phyloP scores from a whole-genome alignment of 2,329 filamentous ascomycete genomes.

The Monilinia aucupariae region DNA sequence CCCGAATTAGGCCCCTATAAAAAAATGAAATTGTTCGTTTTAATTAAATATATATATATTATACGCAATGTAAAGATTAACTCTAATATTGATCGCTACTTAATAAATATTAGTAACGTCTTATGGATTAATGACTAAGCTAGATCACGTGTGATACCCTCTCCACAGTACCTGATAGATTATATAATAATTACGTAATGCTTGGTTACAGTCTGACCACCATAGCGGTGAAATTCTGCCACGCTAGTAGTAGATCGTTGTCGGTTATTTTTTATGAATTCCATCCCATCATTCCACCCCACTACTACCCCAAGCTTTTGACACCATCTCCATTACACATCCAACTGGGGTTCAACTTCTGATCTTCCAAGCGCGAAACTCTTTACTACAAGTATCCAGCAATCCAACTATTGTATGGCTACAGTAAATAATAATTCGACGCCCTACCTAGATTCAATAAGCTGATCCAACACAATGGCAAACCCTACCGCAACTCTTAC shows the following conservation, averaged over 20 bases:
- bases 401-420: slow-evolving; percentile 1
- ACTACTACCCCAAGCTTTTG: slow-evolving; percentile 15
- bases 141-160: too few relatives aligned
- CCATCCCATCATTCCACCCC: slow-evolving; percentile 4
- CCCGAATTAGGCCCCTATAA: too few relatives aligned
- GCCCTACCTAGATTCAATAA: neutral
- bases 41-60: too few relatives aligned
- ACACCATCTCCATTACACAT: slow-evolving; percentile 14
- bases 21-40: too few relatives aligned
- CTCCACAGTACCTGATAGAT: too few relatives aligned
- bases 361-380: neutral
- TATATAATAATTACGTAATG: too few relatives aligned
- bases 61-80: too few relatives aligned
- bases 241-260: neutral
- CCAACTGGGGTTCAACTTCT: neutral
- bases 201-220: too few relatives aligned
- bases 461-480: neutral
- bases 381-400: neutral
- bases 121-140: too few relatives aligned
- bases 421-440: neutral
- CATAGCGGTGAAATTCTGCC: slow-evolving; percentile 11
- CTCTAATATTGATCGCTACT: too few relatives aligned
- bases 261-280: slow-evolving; percentile 10
- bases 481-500: slow-evolving; percentile 34
- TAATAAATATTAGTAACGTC: too few relatives aligned